Evolutionary conservation across 2,329 filamentous ascomycete species (phyloP).

Genomic region (Aspergillus glaucus): DNA sequence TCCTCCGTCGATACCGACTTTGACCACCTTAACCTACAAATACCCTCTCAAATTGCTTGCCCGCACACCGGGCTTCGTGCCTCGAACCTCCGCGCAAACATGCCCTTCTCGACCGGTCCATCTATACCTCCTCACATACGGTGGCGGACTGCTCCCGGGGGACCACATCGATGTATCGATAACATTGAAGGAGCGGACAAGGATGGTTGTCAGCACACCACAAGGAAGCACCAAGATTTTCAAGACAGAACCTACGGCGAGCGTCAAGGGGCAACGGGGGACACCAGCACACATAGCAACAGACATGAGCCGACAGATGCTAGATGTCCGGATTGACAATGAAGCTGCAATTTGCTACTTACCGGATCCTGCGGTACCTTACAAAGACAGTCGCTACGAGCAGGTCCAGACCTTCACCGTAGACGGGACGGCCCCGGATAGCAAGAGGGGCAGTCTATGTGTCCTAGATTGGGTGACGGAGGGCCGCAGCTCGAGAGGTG

Average conservation of each 20-base stretch:
- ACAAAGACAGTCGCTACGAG: conserved; percentile 73
- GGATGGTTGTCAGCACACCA: conserved; percentile 55
- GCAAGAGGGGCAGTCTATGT: conserved; percentile 56
- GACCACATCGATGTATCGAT: conserved; percentile 72
- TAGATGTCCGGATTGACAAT: conserved; percentile 44
- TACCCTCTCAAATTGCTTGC: conserved; percentile 94
- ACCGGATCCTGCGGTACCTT: conserved; percentile 91
- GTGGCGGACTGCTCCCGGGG: conserved; percentile 83
- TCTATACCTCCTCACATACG: conserved; percentile 88
- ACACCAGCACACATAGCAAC: conserved; percentile 30
- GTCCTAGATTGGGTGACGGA: conserved; percentile 92
- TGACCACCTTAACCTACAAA: conserved; percentile 74
- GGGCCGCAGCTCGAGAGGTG: conserved; percentile 75
- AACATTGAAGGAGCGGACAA: conserved; percentile 57
- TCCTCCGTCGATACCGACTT: conserved; percentile 63
- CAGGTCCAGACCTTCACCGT: conserved; percentile 74
- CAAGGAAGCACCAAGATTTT: conserved; percentile 93
- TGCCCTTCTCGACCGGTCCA: conserved; percentile 55
- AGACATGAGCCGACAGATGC: conserved; percentile 43
- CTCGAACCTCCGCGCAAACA: conserved; percentile 37
- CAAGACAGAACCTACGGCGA: conserved; percentile 54
- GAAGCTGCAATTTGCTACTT: conserved; percentile 57
- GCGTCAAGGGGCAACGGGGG: conserved; percentile 27
- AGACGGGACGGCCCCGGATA: conserved; percentile 33
- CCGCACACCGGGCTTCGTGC: conserved; percentile 59